Evolutionary conservation across 108 stramenopile species (phyloP).

Genomic region (Aurantiochytrium sp.): DNA sequence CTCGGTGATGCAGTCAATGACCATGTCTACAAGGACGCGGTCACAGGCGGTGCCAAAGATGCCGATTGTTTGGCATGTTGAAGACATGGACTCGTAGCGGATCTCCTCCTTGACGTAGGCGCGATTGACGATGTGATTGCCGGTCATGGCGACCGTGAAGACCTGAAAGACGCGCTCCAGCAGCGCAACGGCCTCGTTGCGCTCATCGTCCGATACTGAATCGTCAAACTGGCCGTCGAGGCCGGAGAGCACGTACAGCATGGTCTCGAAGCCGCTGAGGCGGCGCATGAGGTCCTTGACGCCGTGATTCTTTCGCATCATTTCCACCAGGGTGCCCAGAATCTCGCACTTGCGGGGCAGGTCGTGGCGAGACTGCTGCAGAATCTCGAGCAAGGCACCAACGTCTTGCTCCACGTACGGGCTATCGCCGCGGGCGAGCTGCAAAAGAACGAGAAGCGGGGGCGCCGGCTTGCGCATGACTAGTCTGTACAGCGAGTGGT

Average conservation of each 20-base stretch:
- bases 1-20: constrained; percentile 22
- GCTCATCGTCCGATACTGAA: background rate
- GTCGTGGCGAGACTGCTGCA: background rate
- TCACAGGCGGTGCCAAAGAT: background rate
- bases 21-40: constrained; percentile 3
- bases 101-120: constrained; percentile 24
- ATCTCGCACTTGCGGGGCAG: background rate
- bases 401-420: background rate
- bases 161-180: constrained; percentile 22
- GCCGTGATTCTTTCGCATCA: constrained; percentile 14
- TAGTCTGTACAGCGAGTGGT: background rate
- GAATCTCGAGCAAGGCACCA: background rate
- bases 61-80: background rate
- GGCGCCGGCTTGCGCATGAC: background rate
- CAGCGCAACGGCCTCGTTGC: background rate
- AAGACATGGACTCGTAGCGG: constrained; percentile 18
- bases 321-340: background rate
- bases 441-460: background rate
- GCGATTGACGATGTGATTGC: constrained; percentile 24
- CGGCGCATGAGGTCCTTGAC: background rate
- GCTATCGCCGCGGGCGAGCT: background rate
- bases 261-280: background rate
- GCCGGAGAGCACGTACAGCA: background rate
- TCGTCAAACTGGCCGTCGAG: background rate
- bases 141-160: constrained; percentile 1